Evolutionary conservation across 179 eudicot genomes (phyloP).

Genomic region (Vitellaria paradoxa): DNA sequence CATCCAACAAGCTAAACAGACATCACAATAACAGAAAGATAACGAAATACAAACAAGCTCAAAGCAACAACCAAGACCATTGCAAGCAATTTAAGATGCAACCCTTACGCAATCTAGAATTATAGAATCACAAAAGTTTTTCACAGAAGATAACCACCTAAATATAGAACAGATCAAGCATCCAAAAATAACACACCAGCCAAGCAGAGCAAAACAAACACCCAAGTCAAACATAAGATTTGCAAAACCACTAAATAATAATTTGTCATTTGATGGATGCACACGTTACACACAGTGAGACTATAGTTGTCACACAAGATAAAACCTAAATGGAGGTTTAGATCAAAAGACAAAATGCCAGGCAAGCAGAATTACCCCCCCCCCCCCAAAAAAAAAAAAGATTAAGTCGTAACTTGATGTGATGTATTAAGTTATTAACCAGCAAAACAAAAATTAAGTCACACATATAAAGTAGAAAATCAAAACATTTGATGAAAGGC

Average conservation of each 20-base stretch:
- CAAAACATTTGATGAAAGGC: background rate
- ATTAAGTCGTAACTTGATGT: background rate
- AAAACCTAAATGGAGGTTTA: too few relatives aligned
- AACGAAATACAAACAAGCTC: background rate
- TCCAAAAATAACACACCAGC: background rate
- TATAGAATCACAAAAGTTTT: background rate
- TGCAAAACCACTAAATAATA: too few relatives aligned
- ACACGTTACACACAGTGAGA: too few relatives aligned
- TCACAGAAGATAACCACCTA: background rate
- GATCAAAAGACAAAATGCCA: too few relatives aligned
- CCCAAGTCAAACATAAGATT: background rate
- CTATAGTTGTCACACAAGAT: too few relatives aligned
- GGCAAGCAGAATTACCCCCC: too few relatives aligned
- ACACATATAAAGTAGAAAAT: background rate
- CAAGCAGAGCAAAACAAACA: background rate
- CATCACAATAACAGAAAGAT: slow-evolving; percentile 5
- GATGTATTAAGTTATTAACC: background rate
- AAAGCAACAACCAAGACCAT: background rate
- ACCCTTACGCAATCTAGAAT: background rate
- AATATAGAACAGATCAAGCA: background rate
- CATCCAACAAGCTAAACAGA: slow-evolving; percentile 21
- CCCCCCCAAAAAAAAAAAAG: background rate
- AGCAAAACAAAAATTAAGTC: background rate
- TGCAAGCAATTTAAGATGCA: background rate
- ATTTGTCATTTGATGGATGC: too few relatives aligned